These are phyloP conservation scores for Barbatosphaeria neglecta DNA, from an alignment of 495 filamentous ascomycete genomes.

Conservation along the genomic window DNA sequence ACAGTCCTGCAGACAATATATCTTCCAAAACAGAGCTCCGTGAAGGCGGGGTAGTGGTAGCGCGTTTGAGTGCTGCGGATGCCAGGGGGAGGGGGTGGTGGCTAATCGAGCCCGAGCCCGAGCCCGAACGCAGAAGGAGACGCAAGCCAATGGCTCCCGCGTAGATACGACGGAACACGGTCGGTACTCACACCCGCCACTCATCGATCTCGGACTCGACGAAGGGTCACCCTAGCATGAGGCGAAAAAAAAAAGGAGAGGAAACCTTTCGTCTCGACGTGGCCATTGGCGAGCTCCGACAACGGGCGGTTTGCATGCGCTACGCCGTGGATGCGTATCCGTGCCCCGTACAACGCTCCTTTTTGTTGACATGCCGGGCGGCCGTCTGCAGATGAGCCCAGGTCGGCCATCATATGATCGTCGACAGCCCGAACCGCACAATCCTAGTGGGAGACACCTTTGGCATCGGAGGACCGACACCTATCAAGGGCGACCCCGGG, in stretches of 20 bases:
- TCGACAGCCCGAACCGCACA: too few species aligned
- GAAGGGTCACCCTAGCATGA: not conserved
- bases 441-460: too few species aligned
- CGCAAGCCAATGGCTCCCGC: not conserved
- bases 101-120: too few species aligned
- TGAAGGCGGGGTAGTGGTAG: slow-evolving; percentile 3
- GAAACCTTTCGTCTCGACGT: not conserved
- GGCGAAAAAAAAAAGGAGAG: not conserved
- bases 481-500: too few species aligned
- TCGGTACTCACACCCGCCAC: not conserved
- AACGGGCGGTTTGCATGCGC: not conserved
- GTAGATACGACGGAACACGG: too few species aligned
- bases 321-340: too few species aligned
- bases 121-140: too few species aligned
- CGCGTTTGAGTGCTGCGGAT: not conserved
- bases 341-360: not conserved
- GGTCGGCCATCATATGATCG: too few species aligned
- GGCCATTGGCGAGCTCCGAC: not conserved
- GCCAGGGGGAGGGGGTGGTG: too few species aligned
- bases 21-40: slow-evolving; percentile 16
- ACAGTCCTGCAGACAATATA: slow-evolving; percentile 37
- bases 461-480: too few species aligned
- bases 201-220: not conserved
- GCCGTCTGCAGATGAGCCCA: too few species aligned
- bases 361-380: not conserved